Evolutionary conservation across 2,329 filamentous ascomycete genomes (phyloP), one percentile per base, ranked within the genome.

Genomic region (Xylaria sp.): DNA sequence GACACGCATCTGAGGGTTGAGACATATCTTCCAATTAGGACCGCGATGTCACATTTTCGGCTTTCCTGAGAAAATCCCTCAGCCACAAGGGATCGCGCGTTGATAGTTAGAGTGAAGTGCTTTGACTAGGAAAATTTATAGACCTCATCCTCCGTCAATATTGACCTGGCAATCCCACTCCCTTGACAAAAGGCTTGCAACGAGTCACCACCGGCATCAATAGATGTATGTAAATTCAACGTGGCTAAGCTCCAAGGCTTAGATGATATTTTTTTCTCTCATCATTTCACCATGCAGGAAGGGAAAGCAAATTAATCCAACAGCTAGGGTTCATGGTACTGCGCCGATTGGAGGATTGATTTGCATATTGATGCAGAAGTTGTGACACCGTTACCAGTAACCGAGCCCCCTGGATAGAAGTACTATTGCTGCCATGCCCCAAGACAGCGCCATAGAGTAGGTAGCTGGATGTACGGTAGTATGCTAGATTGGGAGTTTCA

Each of bases 301-400:
- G 33, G 25, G 4, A n/a, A 59, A 41, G 31, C 31, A 6, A 49
- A 46, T 39, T 23, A 15, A 58, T 43, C 46, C n/a, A 36, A 23
- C 7, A 36, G 33, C 43, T 56, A 52, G 65, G 55, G 49, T 63
- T 52, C 13, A 41, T 65, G 67, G 69, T 52, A 59, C 55, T 49
- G 36, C 59, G 49, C 67, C 67, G 67, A 71, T 69, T 69, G 69
- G 69, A 67, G 49, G 25, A 23, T 51, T 39, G n/a, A 48, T 66
- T 54, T 58, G 62, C 39, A 48, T 46, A n/a, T 39, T 31, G 51
- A 58, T 62, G 61, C 39, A 54, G 15, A 51, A 36, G 49, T 46
- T 55, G 60, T 62, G 36, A 57, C 54, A 64, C 63, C 10, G 5
- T 59, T 20, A 63, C 62, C 23, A 57, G 49, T 49, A 33, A 43